A percentile compares a stretch with the other conserved stretches of the same genome.
Conservation (phyloP, 306 rosid genomes). For the Urtica urens region DNA sequence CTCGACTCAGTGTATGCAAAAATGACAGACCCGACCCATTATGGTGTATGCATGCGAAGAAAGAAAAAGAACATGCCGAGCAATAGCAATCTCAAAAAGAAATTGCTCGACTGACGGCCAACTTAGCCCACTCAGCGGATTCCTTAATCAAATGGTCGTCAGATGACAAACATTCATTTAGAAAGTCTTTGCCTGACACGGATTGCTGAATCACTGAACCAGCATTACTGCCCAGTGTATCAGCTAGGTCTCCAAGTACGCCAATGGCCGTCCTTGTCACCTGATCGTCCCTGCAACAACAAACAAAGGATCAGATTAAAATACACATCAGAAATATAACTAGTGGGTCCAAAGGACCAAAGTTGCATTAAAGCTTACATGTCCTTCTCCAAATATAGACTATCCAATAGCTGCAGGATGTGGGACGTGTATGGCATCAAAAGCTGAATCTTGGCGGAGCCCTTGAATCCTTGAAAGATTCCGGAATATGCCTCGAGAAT, state of each 20-base stretch:
- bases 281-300: conserved; percentile 62
- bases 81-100: conserved; percentile 44
- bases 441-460: conserved; percentile 73
- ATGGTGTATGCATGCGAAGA: conserved; percentile 68
- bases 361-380: conserved; percentile 41
- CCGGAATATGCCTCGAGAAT: conserved; percentile 91
- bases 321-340: not conserved
- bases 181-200: conserved; percentile 76
- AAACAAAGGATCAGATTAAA: conserved; percentile 1
- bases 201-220: conserved; percentile 77
- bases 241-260: conserved; percentile 88
- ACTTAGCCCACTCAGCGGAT: conserved; percentile 94
- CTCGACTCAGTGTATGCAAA: conserved; percentile 76
- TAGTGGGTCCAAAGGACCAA: not conserved
- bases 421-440: conserved; percentile 82
- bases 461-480: conserved; percentile 89
- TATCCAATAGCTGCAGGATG: conserved; percentile 81
- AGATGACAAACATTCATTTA: conserved; percentile 72
- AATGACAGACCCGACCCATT: conserved; percentile 51
- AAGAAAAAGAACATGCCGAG: conserved; percentile 24
- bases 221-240: conserved; percentile 65
- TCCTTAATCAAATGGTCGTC: conserved; percentile 76
- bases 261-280: conserved; percentile 89
- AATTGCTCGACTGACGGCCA: conserved; percentile 73
- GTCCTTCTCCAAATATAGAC: conserved; percentile 75